A percentile compares a stretch with the other conserved stretches of the same genome.
phyloP scores from a whole-genome alignment of 176 grass and related monocot species.

The Canna indica region DNA sequence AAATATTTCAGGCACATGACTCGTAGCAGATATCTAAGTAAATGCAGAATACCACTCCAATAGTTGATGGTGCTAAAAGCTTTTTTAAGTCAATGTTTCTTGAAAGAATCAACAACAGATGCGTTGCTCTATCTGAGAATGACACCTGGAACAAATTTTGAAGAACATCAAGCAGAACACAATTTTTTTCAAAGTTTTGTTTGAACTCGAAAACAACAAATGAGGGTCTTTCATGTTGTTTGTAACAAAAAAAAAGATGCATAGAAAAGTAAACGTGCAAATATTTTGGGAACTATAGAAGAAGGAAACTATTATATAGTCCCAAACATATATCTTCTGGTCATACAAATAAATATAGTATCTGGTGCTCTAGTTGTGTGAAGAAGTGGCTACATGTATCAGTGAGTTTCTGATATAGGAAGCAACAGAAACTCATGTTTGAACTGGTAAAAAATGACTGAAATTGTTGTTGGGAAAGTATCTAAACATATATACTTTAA shows the following conservation, averaged over 20 bases:
- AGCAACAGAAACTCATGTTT: neutral
- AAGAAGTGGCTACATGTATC: too few relatives aligned
- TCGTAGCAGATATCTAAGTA: neutral
- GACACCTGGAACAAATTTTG: slow-evolving; percentile 25
- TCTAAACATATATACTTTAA: too few relatives aligned
- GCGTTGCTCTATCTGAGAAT: slow-evolving; percentile 25
- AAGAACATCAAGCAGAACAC: neutral
- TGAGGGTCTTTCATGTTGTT: neutral
- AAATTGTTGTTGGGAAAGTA: too few relatives aligned
- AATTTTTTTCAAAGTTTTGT: too few relatives aligned
- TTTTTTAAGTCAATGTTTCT: slow-evolving; percentile 47
- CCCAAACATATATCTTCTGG: neutral
- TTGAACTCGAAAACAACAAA: too few relatives aligned
- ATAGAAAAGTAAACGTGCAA: neutral
- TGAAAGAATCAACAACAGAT: slow-evolving; percentile 14
- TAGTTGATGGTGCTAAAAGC: slow-evolving; percentile 65
- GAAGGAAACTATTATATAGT: neutral
- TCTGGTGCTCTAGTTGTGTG: neutral
- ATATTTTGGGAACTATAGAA: neutral
- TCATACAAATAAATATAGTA: neutral
- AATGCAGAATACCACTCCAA: slow-evolving; percentile 57
- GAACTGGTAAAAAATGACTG: too few relatives aligned
- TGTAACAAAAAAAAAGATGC: neutral
- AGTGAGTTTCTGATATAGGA: neutral
- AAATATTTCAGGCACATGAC: neutral